phyloP scores from a whole-genome alignment of 2,329 filamentous ascomycete species.

The Fusarium camptoceras region DNA sequence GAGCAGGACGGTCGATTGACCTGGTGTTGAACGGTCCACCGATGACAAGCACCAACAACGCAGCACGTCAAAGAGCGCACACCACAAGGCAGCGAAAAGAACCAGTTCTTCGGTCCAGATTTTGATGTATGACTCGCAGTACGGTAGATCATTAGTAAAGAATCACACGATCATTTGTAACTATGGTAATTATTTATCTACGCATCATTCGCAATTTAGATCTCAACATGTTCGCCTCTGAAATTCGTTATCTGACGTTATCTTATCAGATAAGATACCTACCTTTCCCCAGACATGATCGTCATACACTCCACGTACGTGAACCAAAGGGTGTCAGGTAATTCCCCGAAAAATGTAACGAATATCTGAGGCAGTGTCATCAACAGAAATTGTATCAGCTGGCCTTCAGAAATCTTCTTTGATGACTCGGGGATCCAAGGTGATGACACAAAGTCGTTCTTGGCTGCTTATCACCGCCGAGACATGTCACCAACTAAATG shows the following conservation, averaged over 20 bases:
- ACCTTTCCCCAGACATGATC: not conserved
- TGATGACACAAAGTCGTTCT: not conserved
- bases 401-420: not conserved
- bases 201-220: not conserved
- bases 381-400: not conserved
- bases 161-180: not conserved
- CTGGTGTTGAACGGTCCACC: too few species aligned
- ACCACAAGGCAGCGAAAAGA: not conserved
- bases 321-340: not conserved
- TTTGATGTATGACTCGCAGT: not conserved
- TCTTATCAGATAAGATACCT: not conserved
- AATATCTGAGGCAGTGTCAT: not conserved
- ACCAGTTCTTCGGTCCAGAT: accelerated
- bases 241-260: not conserved
- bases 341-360: not conserved
- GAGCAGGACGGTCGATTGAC: too few species aligned
- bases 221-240: not conserved
- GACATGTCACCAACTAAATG: not conserved
- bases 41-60: accelerated
- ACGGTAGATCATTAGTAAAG: not conserved
- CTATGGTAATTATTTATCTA: not conserved
- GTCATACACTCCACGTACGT: not conserved
- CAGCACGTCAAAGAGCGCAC: too few species aligned
- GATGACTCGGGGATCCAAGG: not conserved
- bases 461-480: not conserved